Evolutionary conservation across 495 filamentous ascomycete genomes (phyloP).

Genomic region (Lasiosphaeriaceae sp.): DNA sequence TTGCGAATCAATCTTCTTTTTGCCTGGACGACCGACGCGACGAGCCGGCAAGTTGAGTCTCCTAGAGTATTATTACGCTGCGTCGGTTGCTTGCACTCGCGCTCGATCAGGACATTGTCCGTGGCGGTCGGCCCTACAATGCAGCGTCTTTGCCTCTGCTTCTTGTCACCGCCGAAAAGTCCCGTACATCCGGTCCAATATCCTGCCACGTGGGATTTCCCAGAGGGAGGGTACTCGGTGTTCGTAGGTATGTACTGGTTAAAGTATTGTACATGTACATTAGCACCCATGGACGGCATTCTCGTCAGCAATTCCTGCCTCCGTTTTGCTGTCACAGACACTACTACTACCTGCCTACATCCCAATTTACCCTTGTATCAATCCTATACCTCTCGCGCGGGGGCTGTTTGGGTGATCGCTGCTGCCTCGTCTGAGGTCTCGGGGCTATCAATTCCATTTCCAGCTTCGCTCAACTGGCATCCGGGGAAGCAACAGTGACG

Average conservation of each 20-base stretch:
- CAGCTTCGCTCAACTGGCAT: neutral
- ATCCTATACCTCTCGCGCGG: conserved; percentile 1
- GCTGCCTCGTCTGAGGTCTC: neutral
- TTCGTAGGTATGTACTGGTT: no score
- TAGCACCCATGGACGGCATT: no score
- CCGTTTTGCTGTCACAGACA: no score
- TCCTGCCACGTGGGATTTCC: conserved; percentile 8
- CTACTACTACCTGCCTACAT: no score
- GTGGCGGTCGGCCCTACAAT: neutral
- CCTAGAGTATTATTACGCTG: no score
- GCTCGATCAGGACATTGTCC: no score
- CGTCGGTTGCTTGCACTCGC: no score
- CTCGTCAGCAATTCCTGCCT: no score
- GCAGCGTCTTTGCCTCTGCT: neutral
- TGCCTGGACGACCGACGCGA: no score
- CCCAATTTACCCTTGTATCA: neutral
- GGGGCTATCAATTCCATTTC: neutral
- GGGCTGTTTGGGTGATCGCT: neutral
- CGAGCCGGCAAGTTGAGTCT: no score
- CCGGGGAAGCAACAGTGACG: neutral
- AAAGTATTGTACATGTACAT: neutral
- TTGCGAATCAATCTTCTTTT: no score
- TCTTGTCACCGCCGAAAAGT: conserved; percentile 2
- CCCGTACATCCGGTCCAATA: conserved; percentile 9
- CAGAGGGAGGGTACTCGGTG: no score